Base-by-base conservation (phyloP, 2,329 filamentous ascomycete genomes). In the Dactylonectria macrodidyma region DNA sequence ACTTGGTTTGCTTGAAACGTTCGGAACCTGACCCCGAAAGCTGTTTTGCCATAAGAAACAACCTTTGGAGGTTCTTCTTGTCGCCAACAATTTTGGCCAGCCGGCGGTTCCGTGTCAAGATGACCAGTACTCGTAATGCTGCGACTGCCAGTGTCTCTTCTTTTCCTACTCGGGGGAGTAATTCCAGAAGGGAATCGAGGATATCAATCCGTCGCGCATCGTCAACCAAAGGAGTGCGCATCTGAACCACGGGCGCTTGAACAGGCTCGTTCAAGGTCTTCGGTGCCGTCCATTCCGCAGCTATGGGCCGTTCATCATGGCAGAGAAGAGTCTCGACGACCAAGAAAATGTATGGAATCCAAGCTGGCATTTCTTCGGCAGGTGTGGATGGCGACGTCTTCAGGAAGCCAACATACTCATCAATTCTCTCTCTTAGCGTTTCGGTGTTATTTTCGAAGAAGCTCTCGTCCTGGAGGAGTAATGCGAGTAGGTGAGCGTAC, bases 1-100 rank as follows among this genome's bases (percentile, higher is more conserved):
- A 82, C 60, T 84, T 84, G 2, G 83, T 85, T 47, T 87, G 85
- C 68, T 83, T 86, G 10, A 99, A 87, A 62, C 92, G 91, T 62
- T 93, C 89, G 34, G 94, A 93, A 7, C 93, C 92, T 34, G 91
- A 88, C 30, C 93, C 93, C 22, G 94, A 91, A 66, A 98, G 89
- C 79, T 98, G 95, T 80, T 97, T 97, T 65, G 95, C 91, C 93
- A 98, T 97, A 59, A 98, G 89, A 81, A 99, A 98, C 24, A 99
- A 85, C 33, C 94, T 89, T 77, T 96, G 93, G 56, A 99, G 86
- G 74, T 97, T 97, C 78, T 91, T 93, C 83, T 95, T 97, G 78
- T 97, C 93, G 5, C 94, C 93, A 54, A 98, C 87, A 51, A 88
- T 85, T 71, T 90, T 88, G 2, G 96, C 95, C 68, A 97, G 86